A percentile compares a stretch with the other conserved stretches of the same genome.
phyloP scores from a whole-genome alignment of 345 rosid genomes.

The Clarkia xantiana region DNA sequence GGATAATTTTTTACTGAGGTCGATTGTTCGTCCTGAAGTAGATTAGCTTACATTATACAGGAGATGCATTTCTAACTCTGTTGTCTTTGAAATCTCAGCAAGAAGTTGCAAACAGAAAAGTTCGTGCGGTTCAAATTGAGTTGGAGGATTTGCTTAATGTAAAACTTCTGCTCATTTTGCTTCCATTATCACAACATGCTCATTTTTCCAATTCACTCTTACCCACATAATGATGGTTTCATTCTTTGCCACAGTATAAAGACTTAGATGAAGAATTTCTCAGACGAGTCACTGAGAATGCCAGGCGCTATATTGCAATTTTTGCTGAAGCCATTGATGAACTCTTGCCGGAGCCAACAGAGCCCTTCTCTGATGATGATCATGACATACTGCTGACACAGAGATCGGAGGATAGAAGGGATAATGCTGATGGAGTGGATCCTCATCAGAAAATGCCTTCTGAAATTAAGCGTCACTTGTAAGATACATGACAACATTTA shows the following conservation, averaged over 20 bases:
- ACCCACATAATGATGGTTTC: not conserved
- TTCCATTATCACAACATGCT: not conserved
- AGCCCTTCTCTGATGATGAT: constrained; percentile 79
- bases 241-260: constrained; percentile 34
- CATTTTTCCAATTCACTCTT: not conserved
- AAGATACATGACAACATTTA: constrained; percentile 18
- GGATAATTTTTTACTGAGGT: no score
- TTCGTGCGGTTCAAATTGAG: constrained; percentile 61
- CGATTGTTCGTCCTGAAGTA: no score
- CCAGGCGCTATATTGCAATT: constrained; percentile 70
- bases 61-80: not conserved
- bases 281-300: constrained; percentile 64
- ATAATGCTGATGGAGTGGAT: constrained; percentile 47
- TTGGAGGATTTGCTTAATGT: constrained; percentile 71
- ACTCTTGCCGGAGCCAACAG: constrained; percentile 74
- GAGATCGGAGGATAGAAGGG: constrained; percentile 58
- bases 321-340: constrained; percentile 71
- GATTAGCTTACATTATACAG: not conserved
- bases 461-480: constrained; percentile 83
- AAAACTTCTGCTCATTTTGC: not conserved
- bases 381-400: constrained; percentile 83
- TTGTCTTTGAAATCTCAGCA: constrained; percentile 31
- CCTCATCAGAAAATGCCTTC: constrained; percentile 72
- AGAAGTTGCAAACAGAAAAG: constrained; percentile 73
- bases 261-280: constrained; percentile 54